Percentiles rank a stretch among this genome's conserved stretches.
Conservation (phyloP, 2,329 filamentous ascomycete species). For the Epichloe amarillans region DNA sequence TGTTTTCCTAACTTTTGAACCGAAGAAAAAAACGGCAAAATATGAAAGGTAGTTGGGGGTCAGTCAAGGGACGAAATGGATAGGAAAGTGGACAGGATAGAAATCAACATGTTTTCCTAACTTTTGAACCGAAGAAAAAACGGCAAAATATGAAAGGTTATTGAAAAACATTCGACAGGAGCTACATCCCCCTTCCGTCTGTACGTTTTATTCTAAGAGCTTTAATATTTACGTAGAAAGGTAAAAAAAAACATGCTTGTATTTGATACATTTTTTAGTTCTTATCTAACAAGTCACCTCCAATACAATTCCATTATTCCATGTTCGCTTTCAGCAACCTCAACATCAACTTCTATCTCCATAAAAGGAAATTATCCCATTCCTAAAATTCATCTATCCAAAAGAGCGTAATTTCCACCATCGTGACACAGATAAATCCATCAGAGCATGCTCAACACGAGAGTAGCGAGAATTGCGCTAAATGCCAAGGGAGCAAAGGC, state of each 20-base stretch:
- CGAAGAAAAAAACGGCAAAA: not conserved
- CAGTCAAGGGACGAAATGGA: not conserved
- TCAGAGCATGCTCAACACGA: not conserved
- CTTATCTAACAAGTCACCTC: not conserved
- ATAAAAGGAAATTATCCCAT: not conserved
- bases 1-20: not conserved
- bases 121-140: not conserved
- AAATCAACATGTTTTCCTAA: not conserved
- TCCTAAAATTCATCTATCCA: not conserved
- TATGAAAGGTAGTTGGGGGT: slow-evolving; percentile 49
- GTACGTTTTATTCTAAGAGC: no score
- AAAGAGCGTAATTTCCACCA: not conserved
- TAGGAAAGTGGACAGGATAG: not conserved
- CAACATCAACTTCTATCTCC: not conserved
- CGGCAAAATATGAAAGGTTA: not conserved
- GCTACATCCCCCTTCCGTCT: no score
- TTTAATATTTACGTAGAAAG: not conserved
- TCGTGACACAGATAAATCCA: not conserved
- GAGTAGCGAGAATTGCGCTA: not conserved
- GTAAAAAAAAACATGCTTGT: not conserved
- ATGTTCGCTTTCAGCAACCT: not conserved
- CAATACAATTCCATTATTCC: not conserved
- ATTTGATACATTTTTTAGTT: not conserved
- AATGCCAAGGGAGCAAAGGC: not conserved
- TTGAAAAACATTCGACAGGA: no score